These are phyloP conservation scores for Mycena amicta DNA, from an alignment of 768 basidiomycete species.

Conservation along the genomic window DNA sequence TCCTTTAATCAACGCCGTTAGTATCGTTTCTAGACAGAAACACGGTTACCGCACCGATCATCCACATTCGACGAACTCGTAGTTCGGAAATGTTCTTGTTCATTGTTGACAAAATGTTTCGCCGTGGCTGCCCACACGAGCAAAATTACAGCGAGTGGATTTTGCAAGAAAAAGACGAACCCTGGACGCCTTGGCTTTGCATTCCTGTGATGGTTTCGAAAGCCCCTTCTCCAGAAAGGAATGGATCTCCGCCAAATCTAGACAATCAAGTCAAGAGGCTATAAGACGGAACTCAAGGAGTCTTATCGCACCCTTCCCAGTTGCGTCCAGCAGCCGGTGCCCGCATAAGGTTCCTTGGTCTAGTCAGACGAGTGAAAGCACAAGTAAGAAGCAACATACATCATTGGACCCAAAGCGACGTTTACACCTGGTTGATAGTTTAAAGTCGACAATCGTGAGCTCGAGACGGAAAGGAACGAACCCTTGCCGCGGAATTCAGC, in stretches of 20 bases:
- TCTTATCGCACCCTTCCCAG: conserved; percentile 59
- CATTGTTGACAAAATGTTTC: conserved; percentile 51
- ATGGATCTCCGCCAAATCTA: conserved; percentile 52
- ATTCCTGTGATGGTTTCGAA: conserved; percentile 51
- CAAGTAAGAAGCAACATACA: conserved; percentile 18
- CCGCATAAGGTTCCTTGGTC: conserved; percentile 50
- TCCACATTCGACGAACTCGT: conserved; percentile 46
- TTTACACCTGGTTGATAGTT: too few species aligned
- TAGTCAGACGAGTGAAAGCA: background rate
- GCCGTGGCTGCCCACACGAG: conserved; percentile 35
- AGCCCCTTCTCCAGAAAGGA: conserved; percentile 45
- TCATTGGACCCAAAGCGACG: conserved; percentile 50
- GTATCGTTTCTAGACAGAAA: background rate
- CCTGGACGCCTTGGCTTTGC: conserved; percentile 54
- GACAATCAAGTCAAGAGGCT: too few species aligned
- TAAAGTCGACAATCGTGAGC: too few species aligned
- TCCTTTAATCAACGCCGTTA: conserved; percentile 29
- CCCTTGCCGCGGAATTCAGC: conserved; percentile 65
- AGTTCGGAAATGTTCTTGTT: conserved; percentile 51
- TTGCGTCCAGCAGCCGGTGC: conserved; percentile 51
- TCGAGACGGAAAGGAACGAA: conserved; percentile 52
- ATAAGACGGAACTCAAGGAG: too few species aligned
- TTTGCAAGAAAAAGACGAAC: too few species aligned
- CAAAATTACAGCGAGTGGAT: too few species aligned
- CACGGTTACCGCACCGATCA: conserved; percentile 35